phyloP scores from a whole-genome alignment of 2,329 filamentous ascomycete genomes.

The Ophiostoma tasmaniense region DNA sequence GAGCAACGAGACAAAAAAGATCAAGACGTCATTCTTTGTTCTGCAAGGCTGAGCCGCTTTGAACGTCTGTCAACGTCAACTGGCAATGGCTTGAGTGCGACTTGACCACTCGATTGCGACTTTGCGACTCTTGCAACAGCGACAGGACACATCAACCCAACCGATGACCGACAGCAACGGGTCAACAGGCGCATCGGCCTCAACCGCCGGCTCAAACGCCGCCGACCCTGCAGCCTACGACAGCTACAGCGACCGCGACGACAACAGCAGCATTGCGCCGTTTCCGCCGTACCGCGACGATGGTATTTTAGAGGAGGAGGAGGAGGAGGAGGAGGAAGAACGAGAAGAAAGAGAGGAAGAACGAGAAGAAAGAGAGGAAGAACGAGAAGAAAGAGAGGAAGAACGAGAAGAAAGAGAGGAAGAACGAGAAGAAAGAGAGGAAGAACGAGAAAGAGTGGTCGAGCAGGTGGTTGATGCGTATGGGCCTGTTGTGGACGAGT shows the following conservation, averaged over 20 bases:
- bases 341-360: background rate
- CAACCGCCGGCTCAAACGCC: background rate
- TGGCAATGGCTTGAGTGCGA: background rate
- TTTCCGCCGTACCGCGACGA: slow-evolving; percentile 14
- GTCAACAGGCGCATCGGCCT: background rate
- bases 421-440: background rate
- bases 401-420: background rate
- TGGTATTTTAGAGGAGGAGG: background rate
- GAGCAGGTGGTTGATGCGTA: background rate
- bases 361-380: background rate
- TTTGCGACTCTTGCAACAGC: background rate
- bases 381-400: background rate
- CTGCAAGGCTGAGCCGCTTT: background rate
- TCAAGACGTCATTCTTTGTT: background rate
- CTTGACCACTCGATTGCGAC: no score
- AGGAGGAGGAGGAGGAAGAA: background rate
- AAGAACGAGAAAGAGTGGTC: background rate
- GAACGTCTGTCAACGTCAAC: background rate
- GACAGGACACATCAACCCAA: background rate
- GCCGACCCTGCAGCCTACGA: background rate
- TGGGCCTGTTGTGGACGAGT: background rate
- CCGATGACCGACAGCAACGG: slow-evolving; percentile 1
- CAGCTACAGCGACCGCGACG: background rate
- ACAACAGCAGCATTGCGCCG: slow-evolving; percentile 10
- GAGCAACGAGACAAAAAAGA: background rate